These are phyloP conservation scores for Maudiozyma turicensis DNA, from an alignment of 805 yeast genomes.

Conservation along the genomic window DNA sequence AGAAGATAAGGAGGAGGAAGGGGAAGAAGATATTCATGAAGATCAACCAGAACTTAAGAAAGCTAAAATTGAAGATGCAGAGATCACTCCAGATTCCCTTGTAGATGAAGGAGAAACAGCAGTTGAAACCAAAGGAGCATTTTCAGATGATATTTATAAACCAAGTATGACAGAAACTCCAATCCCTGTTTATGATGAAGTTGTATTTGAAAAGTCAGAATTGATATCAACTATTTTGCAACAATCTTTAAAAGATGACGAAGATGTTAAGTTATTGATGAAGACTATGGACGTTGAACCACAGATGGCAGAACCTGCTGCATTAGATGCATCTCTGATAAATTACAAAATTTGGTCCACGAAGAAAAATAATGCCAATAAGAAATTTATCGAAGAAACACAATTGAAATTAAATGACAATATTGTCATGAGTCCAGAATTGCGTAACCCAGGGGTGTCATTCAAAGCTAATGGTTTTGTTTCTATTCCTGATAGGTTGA, in stretches of 20 bases:
- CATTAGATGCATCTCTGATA: neutral
- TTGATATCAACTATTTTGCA: conserved; percentile 39
- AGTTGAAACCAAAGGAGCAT: neutral
- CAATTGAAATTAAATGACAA: conserved; percentile 22
- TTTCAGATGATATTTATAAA: conserved; percentile 29
- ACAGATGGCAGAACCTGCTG: neutral
- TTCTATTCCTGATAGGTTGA: conserved; percentile 63
- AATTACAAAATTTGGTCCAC: conserved; percentile 21
- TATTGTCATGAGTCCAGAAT: conserved; percentile 15
- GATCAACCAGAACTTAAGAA: conserved; percentile 8
- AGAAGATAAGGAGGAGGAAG: conserved; percentile 10
- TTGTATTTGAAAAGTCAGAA: conserved; percentile 4
- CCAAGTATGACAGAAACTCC: conserved; percentile 45
- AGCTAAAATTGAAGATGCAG: conserved; percentile 9
- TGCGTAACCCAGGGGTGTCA: conserved; percentile 45
- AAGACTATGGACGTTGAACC: conserved; percentile 29
- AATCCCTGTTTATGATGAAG: conserved; percentile 44
- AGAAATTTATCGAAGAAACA: conserved; percentile 5
- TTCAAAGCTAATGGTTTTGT: conserved; percentile 65
- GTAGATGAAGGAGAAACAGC: neutral
- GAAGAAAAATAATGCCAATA: conserved; percentile 9
- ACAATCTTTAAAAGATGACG: conserved; percentile 54
- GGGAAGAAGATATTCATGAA: conserved; percentile 5
- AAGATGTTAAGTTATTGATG: conserved; percentile 52
- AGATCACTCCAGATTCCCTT: conserved; percentile 22